These are phyloP conservation scores for Citrullus colocynthis DNA, from an alignment of 306 rosid species.

Conservation along the genomic window DNA sequence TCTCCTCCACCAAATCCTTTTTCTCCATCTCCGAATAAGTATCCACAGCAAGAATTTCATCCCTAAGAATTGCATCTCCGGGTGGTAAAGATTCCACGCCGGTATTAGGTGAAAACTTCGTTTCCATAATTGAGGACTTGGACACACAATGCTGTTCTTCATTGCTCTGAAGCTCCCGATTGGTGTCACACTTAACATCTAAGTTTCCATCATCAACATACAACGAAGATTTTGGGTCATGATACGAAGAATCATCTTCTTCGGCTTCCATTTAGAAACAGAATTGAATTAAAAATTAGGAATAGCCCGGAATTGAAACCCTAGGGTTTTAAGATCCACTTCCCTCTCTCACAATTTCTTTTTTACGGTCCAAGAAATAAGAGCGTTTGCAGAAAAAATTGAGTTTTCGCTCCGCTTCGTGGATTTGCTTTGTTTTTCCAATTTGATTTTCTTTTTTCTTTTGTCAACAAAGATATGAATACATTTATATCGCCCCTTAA, in stretches of 20 bases:
- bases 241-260: constrained; percentile 32
- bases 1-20: constrained; percentile 3
- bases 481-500: background rate
- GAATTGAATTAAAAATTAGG: constrained; percentile 6
- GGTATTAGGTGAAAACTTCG: background rate
- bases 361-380: background rate
- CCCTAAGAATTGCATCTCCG: constrained; percentile 2
- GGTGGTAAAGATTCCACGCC: background rate
- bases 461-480: background rate
- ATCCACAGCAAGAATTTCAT: background rate
- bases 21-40: background rate
- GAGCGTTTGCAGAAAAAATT: constrained; percentile 1
- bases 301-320: constrained; percentile 17
- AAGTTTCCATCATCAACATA: constrained; percentile 8
- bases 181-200: constrained; percentile 4
- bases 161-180: constrained; percentile 1
- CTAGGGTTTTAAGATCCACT: constrained; percentile 27
- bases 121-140: background rate
- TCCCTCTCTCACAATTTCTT: background rate
- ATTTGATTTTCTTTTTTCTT: background rate
- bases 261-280: constrained; percentile 36
- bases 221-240: background rate
- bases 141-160: constrained; percentile 23
- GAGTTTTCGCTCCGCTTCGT: background rate
- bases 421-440: background rate